Base-by-base conservation (phyloP, 2,329 filamentous ascomycete species). In the Cordyceps javanica region DNA sequence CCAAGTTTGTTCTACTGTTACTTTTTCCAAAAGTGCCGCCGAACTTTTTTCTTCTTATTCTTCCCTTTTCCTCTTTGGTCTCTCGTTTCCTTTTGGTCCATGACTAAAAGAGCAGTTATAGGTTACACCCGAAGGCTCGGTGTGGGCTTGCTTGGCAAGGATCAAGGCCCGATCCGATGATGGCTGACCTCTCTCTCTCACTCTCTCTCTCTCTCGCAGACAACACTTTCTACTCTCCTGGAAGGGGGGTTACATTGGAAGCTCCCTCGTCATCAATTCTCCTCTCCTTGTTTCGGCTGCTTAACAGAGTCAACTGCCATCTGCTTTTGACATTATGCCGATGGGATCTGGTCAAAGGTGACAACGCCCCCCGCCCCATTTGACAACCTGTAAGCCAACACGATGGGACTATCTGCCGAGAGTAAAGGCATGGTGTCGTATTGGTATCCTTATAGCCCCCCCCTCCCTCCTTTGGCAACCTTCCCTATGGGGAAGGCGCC, bases 401-500 rank as follows among this genome's bases (percentile, higher is more conserved):
- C 6, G 21, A 51, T 19, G 46, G 11, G 9, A 25, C 8, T n/a
- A 26, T 39, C 21, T 46, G n/a, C 44, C 26, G 10, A 38, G 8
- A 21, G 30, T 2, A 2, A 2, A n/a, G 3, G 13, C 3, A 7
- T 11, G 26, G 21, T 14, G 36, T 26, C 32, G 48, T 11, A 58
- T 58, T 53, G 48, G 30, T 32, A 34, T 30, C 46, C 36, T 32
- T 56, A 4, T 13, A 25, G 23, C 25, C 11, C 10, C 9, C 38
- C n/a, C 4, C 3, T 41, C n/a, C 14, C 14, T 48, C 13, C 45
- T 46, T 57, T 57, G 55, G 46, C 45, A 48, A 57, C 46, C 36
- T 51, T 10, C 55, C 48, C 14, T 50, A 44, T 57, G 54, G 5
- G 39, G 46, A 51, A 50, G 28, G 14, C 34, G 28, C 23, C 26